These are phyloP conservation scores for Imleria badia DNA, from an alignment of 768 basidiomycete genomes.

Conservation along the genomic window DNA sequence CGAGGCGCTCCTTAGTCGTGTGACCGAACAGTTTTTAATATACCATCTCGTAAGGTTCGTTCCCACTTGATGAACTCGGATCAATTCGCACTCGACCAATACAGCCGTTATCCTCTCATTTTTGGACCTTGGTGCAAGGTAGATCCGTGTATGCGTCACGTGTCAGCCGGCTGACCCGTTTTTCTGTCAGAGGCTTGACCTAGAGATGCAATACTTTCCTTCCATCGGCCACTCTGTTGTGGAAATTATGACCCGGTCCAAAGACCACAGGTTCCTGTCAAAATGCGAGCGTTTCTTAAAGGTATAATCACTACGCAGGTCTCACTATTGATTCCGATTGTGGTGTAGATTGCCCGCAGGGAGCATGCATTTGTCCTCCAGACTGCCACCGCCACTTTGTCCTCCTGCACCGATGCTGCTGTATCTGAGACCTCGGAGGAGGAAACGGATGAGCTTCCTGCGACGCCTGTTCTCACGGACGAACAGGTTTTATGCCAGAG, in stretches of 20 bases:
- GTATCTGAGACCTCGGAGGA: slow-evolving; percentile 10
- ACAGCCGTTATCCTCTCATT: slow-evolving; percentile 73
- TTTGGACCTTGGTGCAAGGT: slow-evolving; percentile 72
- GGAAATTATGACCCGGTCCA: slow-evolving; percentile 53
- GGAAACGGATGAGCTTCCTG: slow-evolving; percentile 9
- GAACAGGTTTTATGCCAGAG: slow-evolving; percentile 40
- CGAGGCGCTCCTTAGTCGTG: slow-evolving; percentile 49
- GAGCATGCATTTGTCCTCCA: slow-evolving; percentile 28
- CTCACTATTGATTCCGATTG: slow-evolving; percentile 13
- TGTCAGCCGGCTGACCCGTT: not conserved
- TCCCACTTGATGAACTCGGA: not conserved
- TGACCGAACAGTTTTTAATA: slow-evolving; percentile 52
- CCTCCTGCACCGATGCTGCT: slow-evolving; percentile 13
- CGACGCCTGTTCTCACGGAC: slow-evolving; percentile 24
- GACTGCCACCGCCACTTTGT: slow-evolving; percentile 29
- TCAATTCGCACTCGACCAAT: slow-evolving; percentile 10
- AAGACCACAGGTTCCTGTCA: slow-evolving; percentile 44
- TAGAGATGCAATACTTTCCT: slow-evolving; percentile 49
- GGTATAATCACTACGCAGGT: slow-evolving; percentile 35
- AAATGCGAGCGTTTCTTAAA: slow-evolving; percentile 45
- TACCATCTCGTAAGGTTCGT: slow-evolving; percentile 60
- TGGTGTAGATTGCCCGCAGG: slow-evolving; percentile 22
- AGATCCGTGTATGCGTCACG: slow-evolving; percentile 19
- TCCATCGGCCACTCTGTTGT: slow-evolving; percentile 51
- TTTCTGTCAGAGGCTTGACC: slow-evolving; percentile 52